Conservation (phyloP, 805 yeast species). For the Spencermartinsiella europaea region DNA sequence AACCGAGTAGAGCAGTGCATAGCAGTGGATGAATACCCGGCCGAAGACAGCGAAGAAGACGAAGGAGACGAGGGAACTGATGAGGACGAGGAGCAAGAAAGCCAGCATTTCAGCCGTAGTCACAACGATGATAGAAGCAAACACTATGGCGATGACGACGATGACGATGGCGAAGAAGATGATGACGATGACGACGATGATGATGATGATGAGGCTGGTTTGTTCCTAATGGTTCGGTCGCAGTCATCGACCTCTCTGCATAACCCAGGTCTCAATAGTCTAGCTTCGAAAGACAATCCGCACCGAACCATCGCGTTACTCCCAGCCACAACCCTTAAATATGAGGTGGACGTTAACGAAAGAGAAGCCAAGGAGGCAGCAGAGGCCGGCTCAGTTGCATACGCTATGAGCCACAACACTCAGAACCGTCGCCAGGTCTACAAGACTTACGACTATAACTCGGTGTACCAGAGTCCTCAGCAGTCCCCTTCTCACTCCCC, state of each 20-base stretch:
- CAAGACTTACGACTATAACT: constrained; percentile 25
- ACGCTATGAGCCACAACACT: constrained; percentile 67
- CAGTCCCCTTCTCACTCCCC: constrained; percentile 19
- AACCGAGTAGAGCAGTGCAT: constrained; percentile 94
- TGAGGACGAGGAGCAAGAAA: not conserved
- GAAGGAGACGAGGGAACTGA: constrained; percentile 8
- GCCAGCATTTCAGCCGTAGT: constrained; percentile 4
- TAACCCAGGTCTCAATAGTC: constrained; percentile 9
- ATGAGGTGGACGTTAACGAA: constrained; percentile 62
- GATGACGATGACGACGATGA: constrained; percentile 37
- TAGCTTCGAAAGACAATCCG: constrained; percentile 7
- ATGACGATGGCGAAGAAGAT: constrained; percentile 21
- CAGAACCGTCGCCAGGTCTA: constrained; percentile 30
- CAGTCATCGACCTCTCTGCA: constrained; percentile 30
- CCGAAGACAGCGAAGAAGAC: constrained; percentile 19
- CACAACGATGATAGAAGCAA: constrained; percentile 1
- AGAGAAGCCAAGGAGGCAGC: constrained; percentile 38
- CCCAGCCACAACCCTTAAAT: constrained; percentile 83
- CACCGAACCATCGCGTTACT: constrained; percentile 64
- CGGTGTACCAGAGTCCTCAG: constrained; percentile 23
- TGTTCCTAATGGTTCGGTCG: constrained; percentile 52
- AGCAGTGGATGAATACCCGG: constrained; percentile 43
- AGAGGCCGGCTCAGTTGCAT: constrained; percentile 29
- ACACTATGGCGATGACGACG: constrained; percentile 10
- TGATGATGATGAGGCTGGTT: constrained; percentile 64